Base-by-base conservation (phyloP, 331 rosid genomes). In the Rosa hybrid region DNA sequence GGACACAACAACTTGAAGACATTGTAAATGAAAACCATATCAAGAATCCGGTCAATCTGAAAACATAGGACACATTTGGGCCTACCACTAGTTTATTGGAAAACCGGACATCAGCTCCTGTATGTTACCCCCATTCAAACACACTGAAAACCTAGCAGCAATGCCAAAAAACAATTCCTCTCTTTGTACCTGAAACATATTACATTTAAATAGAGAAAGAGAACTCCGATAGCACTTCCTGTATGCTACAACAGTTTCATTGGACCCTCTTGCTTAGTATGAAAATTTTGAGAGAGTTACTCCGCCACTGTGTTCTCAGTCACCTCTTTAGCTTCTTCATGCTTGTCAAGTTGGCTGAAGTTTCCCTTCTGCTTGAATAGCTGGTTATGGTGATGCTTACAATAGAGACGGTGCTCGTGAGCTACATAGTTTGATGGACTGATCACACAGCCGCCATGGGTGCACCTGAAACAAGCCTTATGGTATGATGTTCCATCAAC, bases 351-450 rank as follows among this genome's bases (percentile, higher is more conserved):
- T 85, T 93, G 97, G 87, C 93, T 96, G 89, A 93, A 96, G 86
- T 93, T 86, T 8, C 99, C 99, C 83, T 93, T 96, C 75, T 87
- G 90, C 88, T 87, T 93, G 89, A 93, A 96, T 76, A 96, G 93
- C 78, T 96, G 99, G 85, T 83, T 87, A 65, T 93, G 97, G 86
- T 93, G 99, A 69, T 93, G 98, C 92, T 86, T 93, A 57, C 99
- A 96, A 74, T 96, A 96, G 42, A 96, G 88, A 68, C 82, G 91
- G 59, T 92, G 96, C 81, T 96, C 97, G 18, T 93, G 99, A 5
- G 99, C 94, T 53, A 93, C 89, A 74, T 93, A 96, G 84, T 89
- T 96, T 72, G 99, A 96, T 64, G 98, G 98, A 80, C 94, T 93
- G 27, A 96, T 91, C 67, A 92, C 86, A 78, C 99, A 93, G 49